phyloP scores from a whole-genome alignment of 75 land plant species.

The Selaginella tamariscina region DNA sequence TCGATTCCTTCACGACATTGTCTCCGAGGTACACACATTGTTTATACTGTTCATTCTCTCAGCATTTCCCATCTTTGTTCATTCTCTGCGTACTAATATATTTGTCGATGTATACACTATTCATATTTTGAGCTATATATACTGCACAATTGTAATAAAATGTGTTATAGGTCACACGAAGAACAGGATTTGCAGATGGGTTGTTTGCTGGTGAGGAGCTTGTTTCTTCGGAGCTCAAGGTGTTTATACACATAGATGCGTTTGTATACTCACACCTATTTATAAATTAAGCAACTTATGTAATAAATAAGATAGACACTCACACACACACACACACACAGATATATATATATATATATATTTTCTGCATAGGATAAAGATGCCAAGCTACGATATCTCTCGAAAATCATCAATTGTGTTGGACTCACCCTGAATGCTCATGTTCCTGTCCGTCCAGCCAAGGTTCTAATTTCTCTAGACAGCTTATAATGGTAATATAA shows the following conservation, averaged over 20 bases:
- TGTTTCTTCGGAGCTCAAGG: conserved; percentile 21
- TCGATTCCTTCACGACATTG: conserved; percentile 24
- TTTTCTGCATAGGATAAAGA: conserved; percentile 19
- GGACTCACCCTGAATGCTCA: conserved; percentile 23
- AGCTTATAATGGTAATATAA: no score
- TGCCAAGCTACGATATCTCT: conserved; percentile 17
- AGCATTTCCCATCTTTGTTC: background rate
- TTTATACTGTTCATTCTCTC: background rate
- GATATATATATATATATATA: no score
- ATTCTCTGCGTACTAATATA: background rate
- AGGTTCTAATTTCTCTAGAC: no score
- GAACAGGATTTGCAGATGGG: conserved; percentile 25
- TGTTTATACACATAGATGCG: background rate
- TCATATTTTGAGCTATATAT: background rate
- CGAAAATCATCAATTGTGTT: conserved; percentile 26
- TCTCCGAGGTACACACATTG: conserved; percentile 17
- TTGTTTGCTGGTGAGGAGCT: conserved; percentile 22
- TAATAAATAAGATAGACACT: no score
- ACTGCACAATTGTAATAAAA: background rate
- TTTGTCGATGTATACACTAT: no score
- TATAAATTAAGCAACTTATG: no score
- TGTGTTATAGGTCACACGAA: conserved; percentile 13
- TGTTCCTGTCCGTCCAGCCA: conserved; percentile 25
- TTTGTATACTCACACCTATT: background rate
- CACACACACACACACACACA: no score